Evolutionary conservation across 73 alveolate genomes (phyloP).

Genomic region (Breviolum minutum): DNA sequence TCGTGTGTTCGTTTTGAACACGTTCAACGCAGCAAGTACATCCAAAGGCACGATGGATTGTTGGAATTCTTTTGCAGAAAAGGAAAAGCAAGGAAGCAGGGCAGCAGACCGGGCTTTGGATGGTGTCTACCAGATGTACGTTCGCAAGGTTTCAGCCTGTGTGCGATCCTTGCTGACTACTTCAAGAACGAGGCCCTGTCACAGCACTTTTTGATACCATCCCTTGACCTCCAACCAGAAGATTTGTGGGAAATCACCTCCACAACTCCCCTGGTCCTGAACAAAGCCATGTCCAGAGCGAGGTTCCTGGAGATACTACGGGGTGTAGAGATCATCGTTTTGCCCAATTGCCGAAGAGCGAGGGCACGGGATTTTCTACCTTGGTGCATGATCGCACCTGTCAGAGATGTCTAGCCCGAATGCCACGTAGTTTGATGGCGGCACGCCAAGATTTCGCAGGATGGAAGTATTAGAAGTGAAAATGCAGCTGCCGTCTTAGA

Average conservation of each 20-base stretch:
- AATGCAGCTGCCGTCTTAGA: too few relatives aligned
- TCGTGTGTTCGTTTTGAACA: conserved; percentile 14
- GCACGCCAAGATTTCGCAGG: too few relatives aligned
- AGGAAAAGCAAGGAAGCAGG: not conserved
- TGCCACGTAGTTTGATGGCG: too few relatives aligned
- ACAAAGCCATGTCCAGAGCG: not conserved
- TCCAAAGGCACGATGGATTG: not conserved
- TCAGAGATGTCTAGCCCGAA: too few relatives aligned
- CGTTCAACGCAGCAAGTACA: not conserved
- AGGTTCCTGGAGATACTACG: not conserved
- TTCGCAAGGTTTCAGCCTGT: not conserved
- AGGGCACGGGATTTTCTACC: too few relatives aligned
- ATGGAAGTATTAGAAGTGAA: too few relatives aligned
- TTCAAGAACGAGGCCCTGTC: not conserved
- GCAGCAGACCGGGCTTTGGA: not conserved
- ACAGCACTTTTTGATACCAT: not conserved
- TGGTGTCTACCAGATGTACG: not conserved
- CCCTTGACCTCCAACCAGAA: not conserved
- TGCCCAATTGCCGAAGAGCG: too few relatives aligned
- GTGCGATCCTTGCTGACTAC: not conserved
- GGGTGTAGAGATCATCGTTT: too few relatives aligned
- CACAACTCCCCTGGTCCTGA: not conserved
- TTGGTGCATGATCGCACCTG: too few relatives aligned
- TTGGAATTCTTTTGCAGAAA: not conserved
- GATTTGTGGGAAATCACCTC: not conserved